Percentiles rank a stretch among this genome's conserved stretches.
Conservation (phyloP, 106 monocot genomes). For the Dendrobium catenatum region DNA sequence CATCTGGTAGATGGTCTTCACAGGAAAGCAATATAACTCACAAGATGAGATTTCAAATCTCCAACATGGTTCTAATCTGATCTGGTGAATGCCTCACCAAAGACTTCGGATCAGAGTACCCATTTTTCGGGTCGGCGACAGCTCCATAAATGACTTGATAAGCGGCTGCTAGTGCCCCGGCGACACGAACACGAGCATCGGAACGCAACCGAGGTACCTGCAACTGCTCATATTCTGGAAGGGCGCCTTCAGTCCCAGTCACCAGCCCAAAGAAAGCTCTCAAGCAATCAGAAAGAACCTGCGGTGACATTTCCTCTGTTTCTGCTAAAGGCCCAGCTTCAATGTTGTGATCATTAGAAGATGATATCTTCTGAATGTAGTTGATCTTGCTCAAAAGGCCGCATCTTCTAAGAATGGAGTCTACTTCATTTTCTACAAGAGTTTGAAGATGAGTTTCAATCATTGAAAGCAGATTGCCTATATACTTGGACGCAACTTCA, state of each 20-base stretch:
- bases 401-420: constrained; percentile 57
- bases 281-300: constrained; percentile 43
- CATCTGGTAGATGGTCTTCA: background rate
- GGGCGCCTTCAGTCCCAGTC: constrained; percentile 64
- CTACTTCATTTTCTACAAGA: constrained; percentile 74
- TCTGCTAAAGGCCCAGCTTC: constrained; percentile 35
- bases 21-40: background rate
- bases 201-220: constrained; percentile 73
- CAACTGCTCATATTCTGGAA: constrained; percentile 89
- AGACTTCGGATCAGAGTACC: constrained; percentile 67
- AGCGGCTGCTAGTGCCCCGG: constrained; percentile 49
- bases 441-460: constrained; percentile 49
- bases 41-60: constrained; percentile 34
- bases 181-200: constrained; percentile 45
- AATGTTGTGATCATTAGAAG: background rate
- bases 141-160: constrained; percentile 65
- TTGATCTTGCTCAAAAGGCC: constrained; percentile 50
- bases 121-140: constrained; percentile 57
- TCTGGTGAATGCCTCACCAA: constrained; percentile 70
- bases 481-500: constrained; percentile 52
- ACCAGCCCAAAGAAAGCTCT: constrained; percentile 74
- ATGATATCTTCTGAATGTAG: constrained; percentile 26
- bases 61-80: constrained; percentile 81
- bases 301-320: constrained; percentile 41
- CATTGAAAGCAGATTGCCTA: constrained; percentile 33